Evolutionary conservation across 2,329 filamentous ascomycete genomes (phyloP).

Genomic region (Alternaria infectoria): DNA sequence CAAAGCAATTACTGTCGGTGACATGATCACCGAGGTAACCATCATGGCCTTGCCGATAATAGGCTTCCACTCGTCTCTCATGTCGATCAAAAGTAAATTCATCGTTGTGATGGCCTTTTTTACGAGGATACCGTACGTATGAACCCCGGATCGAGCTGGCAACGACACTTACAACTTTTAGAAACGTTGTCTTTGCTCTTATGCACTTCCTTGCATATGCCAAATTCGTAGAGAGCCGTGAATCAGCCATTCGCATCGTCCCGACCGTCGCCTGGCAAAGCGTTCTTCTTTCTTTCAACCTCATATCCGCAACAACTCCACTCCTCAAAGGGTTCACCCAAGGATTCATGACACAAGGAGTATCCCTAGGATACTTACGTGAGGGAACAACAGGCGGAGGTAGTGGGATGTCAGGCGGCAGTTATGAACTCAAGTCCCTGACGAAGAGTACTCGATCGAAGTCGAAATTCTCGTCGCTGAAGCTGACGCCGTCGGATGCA

Average conservation of each 20-base stretch:
- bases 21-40: conserved; percentile 1
- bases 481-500: background rate
- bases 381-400: background rate
- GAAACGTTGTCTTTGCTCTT: conserved; percentile 5
- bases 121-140: conserved; percentile 7
- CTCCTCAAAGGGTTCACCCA: conserved; percentile 4
- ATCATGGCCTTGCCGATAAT: conserved; percentile 4
- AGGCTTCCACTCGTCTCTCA: conserved; percentile 2
- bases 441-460: background rate
- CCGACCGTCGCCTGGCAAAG: conserved; percentile 8
- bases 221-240: background rate
- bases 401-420: background rate
- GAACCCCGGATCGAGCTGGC: background rate
- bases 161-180: background rate
- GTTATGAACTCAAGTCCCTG: background rate
- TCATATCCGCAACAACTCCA: conserved; percentile 13
- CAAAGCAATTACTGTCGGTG: background rate
- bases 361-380: background rate
- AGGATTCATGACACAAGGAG: conserved; percentile 4
- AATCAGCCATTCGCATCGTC: conserved; percentile 4
- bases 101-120: conserved; percentile 9
- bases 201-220: conserved; percentile 2
- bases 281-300: conserved; percentile 1
- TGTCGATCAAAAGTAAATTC: conserved; percentile 1
- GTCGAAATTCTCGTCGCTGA: background rate